Evolutionary conservation across 345 rosid genomes (phyloP).

Genomic region (Salix udensis): DNA sequence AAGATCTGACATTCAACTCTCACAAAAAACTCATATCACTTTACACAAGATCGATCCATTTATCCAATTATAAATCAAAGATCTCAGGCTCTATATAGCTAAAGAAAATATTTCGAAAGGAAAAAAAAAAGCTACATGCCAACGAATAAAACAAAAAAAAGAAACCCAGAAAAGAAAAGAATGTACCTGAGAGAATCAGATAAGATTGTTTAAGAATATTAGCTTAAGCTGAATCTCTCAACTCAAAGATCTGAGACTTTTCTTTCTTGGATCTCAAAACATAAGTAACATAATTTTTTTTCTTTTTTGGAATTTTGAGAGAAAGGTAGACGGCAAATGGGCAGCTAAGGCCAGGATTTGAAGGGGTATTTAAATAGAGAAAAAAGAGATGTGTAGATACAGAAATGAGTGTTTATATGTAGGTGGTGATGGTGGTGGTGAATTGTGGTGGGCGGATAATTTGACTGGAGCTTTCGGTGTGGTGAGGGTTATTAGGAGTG

Average conservation of each 20-base stretch:
- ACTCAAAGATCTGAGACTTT: background rate
- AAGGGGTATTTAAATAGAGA: too few relatives aligned
- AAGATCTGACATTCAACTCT: slow-evolving; percentile 11
- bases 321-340: background rate
- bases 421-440: background rate
- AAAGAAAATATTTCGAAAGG: background rate
- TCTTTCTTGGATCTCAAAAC: background rate
- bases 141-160: background rate
- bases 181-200: slow-evolving; percentile 10
- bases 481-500: background rate
- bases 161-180: background rate
- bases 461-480: too few relatives aligned
- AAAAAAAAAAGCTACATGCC: background rate
- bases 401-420: too few relatives aligned
- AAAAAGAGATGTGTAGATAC: too few relatives aligned
- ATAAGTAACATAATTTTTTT: background rate
- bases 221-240: background rate
- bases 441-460: background rate
- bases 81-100: background rate
- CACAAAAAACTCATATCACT: background rate
- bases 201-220: background rate
- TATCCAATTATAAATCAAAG: background rate
- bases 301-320: too few relatives aligned
- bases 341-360: background rate
- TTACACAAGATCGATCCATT: background rate